A percentile compares a stretch with the other conserved stretches of the same genome.
Conservation (phyloP, 352 stramenopile species). For the Globisporangium megalacanthum region DNA sequence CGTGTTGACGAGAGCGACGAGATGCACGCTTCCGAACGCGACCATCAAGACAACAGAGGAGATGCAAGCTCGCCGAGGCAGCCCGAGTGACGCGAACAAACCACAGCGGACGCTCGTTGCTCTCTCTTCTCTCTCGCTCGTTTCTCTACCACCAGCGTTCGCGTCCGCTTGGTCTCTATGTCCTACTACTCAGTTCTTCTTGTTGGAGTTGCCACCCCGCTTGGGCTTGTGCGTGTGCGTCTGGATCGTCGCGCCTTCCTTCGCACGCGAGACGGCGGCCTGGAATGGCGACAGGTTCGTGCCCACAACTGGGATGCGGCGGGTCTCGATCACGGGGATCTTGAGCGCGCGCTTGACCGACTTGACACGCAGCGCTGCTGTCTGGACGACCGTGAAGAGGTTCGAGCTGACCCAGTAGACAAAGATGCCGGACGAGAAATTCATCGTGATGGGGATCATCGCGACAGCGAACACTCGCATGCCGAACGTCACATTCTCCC, state of each 20-base stretch:
- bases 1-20: constrained; percentile 8
- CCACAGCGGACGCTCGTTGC: neutral
- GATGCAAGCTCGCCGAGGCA: neutral
- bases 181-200: constrained; percentile 33
- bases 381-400: constrained; percentile 69
- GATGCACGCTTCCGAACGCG: neutral
- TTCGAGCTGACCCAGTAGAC: constrained; percentile 88
- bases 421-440: constrained; percentile 81
- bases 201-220: constrained; percentile 13
- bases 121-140: neutral
- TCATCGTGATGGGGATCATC: constrained; percentile 77
- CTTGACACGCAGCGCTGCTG: constrained; percentile 46
- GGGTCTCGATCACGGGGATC: constrained; percentile 39
- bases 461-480: constrained; percentile 68
- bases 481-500: constrained; percentile 69
- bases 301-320: constrained; percentile 27
- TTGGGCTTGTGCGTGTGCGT: constrained; percentile 66
- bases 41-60: neutral
- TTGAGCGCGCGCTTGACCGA: constrained; percentile 46
- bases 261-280: constrained; percentile 58
- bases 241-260: constrained; percentile 59
- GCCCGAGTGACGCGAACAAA: neutral
- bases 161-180: neutral
- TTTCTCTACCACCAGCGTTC: neutral
- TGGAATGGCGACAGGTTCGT: constrained; percentile 62